phyloP scores from a whole-genome alignment of 2,329 filamentous ascomycete species.

The Ascochyta viciae-villosae region DNA sequence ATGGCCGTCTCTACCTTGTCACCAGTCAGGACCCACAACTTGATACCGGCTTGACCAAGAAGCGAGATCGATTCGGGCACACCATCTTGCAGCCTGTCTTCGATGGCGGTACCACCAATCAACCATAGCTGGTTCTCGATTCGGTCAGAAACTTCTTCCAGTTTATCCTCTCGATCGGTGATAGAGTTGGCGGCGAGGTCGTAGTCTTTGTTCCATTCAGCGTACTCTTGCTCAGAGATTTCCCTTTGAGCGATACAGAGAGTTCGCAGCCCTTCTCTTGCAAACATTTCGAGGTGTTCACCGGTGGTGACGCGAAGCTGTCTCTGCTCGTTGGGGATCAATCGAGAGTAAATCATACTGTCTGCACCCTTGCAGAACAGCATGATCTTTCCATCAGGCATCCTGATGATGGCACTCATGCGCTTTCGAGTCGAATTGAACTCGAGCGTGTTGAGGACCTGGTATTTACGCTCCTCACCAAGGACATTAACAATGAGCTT shows the following conservation, averaged over 20 bases:
- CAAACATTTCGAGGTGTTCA: slow-evolving; percentile 96
- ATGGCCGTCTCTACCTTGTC: slow-evolving; percentile 99
- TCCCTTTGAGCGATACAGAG: slow-evolving; percentile 90
- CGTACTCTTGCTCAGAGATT: slow-evolving; percentile 82
- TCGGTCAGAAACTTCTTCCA: slow-evolving; percentile 85
- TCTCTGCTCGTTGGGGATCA: slow-evolving; percentile 83
- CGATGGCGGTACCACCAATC: slow-evolving; percentile 93
- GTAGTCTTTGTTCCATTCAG: slow-evolving; percentile 83
- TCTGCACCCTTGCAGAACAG: slow-evolving; percentile 98
- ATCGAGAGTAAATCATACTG: slow-evolving; percentile 92
- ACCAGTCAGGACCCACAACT: slow-evolving; percentile 96
- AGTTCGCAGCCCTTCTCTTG: slow-evolving; percentile 90
- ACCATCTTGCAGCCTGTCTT: slow-evolving; percentile 94
- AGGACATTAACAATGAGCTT: slow-evolving; percentile 86
- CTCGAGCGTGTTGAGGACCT: slow-evolving; percentile 91
- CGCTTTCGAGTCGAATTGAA: slow-evolving; percentile 97
- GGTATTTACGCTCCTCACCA: slow-evolving; percentile 84
- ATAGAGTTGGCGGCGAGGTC: slow-evolving; percentile 86
- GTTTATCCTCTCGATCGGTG: slow-evolving; percentile 86
- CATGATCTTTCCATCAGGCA: slow-evolving; percentile 89
- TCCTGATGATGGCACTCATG: slow-evolving; percentile 96
- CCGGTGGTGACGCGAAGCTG: slow-evolving; percentile 84
- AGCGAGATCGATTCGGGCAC: slow-evolving; percentile 95
- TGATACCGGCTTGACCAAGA: slow-evolving; percentile 92
- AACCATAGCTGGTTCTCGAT: slow-evolving; percentile 91